A percentile compares a stretch with the other conserved stretches of the same genome.
Conservation (phyloP, 1,139 yeast species). For the Scheffersomyces segobiensis region DNA sequence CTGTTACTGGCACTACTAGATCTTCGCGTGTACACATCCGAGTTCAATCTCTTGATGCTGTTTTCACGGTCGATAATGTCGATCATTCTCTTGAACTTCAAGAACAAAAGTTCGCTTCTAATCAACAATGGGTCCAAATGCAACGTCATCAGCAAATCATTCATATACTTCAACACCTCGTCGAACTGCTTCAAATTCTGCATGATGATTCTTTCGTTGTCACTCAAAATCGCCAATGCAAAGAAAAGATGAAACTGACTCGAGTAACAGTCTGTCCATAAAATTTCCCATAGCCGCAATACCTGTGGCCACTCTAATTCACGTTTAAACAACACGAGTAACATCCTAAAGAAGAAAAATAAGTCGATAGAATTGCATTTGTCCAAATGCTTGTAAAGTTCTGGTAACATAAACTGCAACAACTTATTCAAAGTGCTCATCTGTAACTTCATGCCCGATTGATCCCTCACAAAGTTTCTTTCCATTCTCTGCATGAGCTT, state of each 20-base stretch:
- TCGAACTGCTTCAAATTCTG: conserved; percentile 78
- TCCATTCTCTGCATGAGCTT: conserved; percentile 95
- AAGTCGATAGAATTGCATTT: conserved; percentile 87
- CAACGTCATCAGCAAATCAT: conserved; percentile 78
- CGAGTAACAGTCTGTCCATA: conserved; percentile 85
- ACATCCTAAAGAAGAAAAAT: conserved; percentile 92
- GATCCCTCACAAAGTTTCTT: conserved; percentile 86
- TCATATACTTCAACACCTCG: conserved; percentile 89
- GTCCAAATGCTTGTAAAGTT: conserved; percentile 76
- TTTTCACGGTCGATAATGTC: conserved; percentile 70
- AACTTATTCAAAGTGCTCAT: conserved; percentile 80
- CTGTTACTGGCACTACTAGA: conserved; percentile 2
- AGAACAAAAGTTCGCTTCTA: conserved; percentile 78
- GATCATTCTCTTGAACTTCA: conserved; percentile 76
- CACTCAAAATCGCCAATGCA: conserved; percentile 84
- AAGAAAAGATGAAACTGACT: conserved; percentile 87
- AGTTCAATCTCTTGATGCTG: conserved; percentile 18
- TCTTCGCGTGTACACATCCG: conserved; percentile 13
- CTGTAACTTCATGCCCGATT: conserved; percentile 89
- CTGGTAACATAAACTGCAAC: conserved; percentile 86
- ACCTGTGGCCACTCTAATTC: conserved; percentile 85
- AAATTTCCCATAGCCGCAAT: conserved; percentile 80
- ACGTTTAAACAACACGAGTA: conserved; percentile 92
- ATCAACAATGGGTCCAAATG: conserved; percentile 73
- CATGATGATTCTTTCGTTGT: conserved; percentile 76